Base-by-base conservation (phyloP, 768 basidiomycete genomes). In the Tulasnella sp. region DNA sequence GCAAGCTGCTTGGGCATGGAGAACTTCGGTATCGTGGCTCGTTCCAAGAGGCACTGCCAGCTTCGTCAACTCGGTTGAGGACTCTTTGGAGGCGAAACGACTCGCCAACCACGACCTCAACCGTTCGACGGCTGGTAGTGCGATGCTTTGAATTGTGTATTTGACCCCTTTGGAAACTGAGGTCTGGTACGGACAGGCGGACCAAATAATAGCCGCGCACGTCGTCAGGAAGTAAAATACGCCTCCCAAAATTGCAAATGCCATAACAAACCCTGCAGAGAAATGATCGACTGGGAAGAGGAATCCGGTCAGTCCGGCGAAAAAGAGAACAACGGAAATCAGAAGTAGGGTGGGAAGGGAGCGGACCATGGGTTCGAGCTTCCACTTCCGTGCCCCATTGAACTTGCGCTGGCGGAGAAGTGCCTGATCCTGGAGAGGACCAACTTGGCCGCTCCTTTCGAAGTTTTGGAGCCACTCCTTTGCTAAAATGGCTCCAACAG, bases 131-230 rank as follows among this genome's bases (percentile, higher is more conserved):
- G n/a, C n/a, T 2, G 54, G 25, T 29, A 29, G 6, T 12, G n/a
- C 54, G 3, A 14, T 45, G 4, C 80, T 83, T 84, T 58, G n/a
- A 31, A 58, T 14, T n/a, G 29, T 7, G 54, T 58, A 29, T n/a
- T 31, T 58, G 54, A 25, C 37, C 11, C n/a, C 69, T 38, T 12
- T 36, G 7, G 69, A 70, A 31, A 70, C 37, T 15, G 25, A 45
- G 5, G 69, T 70, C 15, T 70, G 69, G 34, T 38, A 70, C 3
- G 69, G 69, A 25, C 38, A 38, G 22, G 29, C 37, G 1, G 22
- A 9, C 38, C 40, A 70, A 70, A 70, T 22, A 11, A 31, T 15
- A 25, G 69, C 69, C 22, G 34, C 34, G 17, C 7, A 7, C 40
- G 69, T 70, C 69, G 69, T 70, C 2, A 70, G 6, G 22, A 70